Evolutionary conservation across 2,329 filamentous ascomycete genomes (phyloP), one percentile per base, ranked within the genome.

Genomic region (Drechslera avenae): DNA sequence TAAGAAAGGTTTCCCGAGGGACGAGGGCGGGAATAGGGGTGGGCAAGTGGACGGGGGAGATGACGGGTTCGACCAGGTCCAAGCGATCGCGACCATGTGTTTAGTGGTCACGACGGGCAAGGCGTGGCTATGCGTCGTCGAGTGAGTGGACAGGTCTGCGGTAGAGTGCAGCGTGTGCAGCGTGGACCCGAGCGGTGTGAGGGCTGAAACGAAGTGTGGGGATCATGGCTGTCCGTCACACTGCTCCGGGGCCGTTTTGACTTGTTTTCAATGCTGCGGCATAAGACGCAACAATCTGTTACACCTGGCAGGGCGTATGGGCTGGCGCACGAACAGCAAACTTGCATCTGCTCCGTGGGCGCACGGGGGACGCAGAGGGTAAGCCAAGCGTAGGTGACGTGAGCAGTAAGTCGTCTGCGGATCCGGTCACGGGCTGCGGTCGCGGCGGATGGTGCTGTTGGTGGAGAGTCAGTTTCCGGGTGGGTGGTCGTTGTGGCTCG

Each of bases 181-280:
- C 7, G 26, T 28, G 26, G 26, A 12, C 26, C 64, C 52, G 57
- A 61, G 44, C 37, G 56, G 59, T 67, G 57, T 59, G 55, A 63
- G 60, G 50, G 26, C 59, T 67, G 67, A 56, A 49, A 57, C 56
- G 31, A 28, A 57, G 49, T 58, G 59, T 63, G 59, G 57, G 62
- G 57, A 59, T 59, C 46, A 50, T 57, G 52, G 57, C 42, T 51
- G 50, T 59, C 41, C 34, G 53, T 46, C 26, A 44, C 46, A 36
- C 31, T 52, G 53, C 23, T 17, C 36, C 46, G 41, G 42, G 58
- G 57, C 58, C 43, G 54, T 57, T 62, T 63, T 53, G 57, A 57
- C 50, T 42, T 54, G 54, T 53, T 50, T 50, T 61, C 55, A 59
- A 64, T 64, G 63, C 57, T 46, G 54, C 56, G 56, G 63, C 63